A percentile compares a stretch with the other conserved stretches of the same genome.
These are phyloP conservation scores for Oidiodendron maius DNA, from an alignment of 495 filamentous ascomycete genomes.

Conservation along the genomic window DNA sequence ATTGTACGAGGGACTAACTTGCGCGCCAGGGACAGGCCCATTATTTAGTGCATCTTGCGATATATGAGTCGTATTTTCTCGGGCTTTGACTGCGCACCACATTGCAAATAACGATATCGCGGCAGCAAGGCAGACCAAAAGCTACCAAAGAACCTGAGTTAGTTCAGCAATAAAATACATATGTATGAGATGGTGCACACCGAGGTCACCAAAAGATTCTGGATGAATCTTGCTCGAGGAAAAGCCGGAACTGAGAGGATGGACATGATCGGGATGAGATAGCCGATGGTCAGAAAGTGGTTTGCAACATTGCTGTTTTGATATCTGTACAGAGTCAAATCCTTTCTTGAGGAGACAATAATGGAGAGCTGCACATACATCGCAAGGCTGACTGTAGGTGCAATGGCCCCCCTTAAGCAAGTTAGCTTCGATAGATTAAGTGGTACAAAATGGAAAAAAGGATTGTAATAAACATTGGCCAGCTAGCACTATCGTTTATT, in stretches of 20 bases:
- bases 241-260: not conserved
- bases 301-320: not conserved
- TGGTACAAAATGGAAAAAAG: not conserved
- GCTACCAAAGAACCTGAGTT: not conserved
- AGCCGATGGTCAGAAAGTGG: not conserved
- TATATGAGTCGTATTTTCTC: slow-evolving; percentile 1
- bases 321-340: not conserved
- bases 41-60: not conserved
- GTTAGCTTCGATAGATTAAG: not conserved
- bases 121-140: slow-evolving; percentile 1
- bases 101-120: not conserved
- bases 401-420: not conserved
- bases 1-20: not conserved
- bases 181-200: not conserved
- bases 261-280: slow-evolving; percentile 1
- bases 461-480: not conserved
- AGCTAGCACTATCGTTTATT: too few species aligned
- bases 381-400: not conserved
- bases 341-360: not conserved
- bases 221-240: slow-evolving; percentile 5
- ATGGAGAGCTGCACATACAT: not conserved
- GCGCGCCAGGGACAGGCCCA: not conserved
- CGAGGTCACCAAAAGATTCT: not conserved
- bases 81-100: not conserved
- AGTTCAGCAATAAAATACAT: not conserved